Evolutionary conservation across 805 yeast species (phyloP).

Genomic region (Teunomyces lycoperdinae): DNA sequence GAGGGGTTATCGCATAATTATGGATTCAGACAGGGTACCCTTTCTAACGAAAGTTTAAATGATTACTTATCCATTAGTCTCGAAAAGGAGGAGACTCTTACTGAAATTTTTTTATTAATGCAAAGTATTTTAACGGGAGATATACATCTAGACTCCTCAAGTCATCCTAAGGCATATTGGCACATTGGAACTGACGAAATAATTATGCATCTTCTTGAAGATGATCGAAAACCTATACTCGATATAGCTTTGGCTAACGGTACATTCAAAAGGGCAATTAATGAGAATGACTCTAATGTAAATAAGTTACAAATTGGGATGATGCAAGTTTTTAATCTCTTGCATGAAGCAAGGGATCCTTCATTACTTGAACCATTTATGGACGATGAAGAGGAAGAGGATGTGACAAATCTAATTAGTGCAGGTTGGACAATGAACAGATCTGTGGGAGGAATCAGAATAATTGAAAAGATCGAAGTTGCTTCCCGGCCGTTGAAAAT

Average conservation of each 20-base stretch:
- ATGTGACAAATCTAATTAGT: slow-evolving; percentile 20
- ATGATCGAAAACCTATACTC: slow-evolving; percentile 38
- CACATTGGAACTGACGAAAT: slow-evolving; percentile 38
- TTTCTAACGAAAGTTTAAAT: slow-evolving; percentile 48
- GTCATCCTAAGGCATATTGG: slow-evolving; percentile 31
- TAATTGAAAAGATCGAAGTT: slow-evolving; percentile 38
- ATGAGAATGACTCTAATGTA: slow-evolving; percentile 40
- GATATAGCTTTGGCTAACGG: slow-evolving; percentile 38
- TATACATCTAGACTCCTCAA: slow-evolving; percentile 10
- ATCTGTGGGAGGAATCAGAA: slow-evolving; percentile 40
- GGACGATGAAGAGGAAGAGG: background rate
- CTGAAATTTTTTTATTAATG: slow-evolving; percentile 35
- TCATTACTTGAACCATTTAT: slow-evolving; percentile 32
- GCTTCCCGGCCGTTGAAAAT: slow-evolving; percentile 36
- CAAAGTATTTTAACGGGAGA: slow-evolving; percentile 38
- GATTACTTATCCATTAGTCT: slow-evolving; percentile 38
- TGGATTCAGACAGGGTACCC: slow-evolving; percentile 44
- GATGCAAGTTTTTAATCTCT: slow-evolving; percentile 37
- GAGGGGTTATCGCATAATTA: slow-evolving; percentile 44
- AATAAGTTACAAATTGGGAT: slow-evolving; percentile 34
- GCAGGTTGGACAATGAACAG: slow-evolving; percentile 44
- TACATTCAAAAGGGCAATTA: slow-evolving; percentile 27
- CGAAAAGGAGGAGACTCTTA: slow-evolving; percentile 30
- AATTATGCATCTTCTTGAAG: slow-evolving; percentile 39
- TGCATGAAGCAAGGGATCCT: slow-evolving; percentile 30